Percentiles rank a stretch among this genome's conserved stretches.
Conservation (phyloP, 768 basidiomycete genomes). For the Lactarius tabidus region DNA sequence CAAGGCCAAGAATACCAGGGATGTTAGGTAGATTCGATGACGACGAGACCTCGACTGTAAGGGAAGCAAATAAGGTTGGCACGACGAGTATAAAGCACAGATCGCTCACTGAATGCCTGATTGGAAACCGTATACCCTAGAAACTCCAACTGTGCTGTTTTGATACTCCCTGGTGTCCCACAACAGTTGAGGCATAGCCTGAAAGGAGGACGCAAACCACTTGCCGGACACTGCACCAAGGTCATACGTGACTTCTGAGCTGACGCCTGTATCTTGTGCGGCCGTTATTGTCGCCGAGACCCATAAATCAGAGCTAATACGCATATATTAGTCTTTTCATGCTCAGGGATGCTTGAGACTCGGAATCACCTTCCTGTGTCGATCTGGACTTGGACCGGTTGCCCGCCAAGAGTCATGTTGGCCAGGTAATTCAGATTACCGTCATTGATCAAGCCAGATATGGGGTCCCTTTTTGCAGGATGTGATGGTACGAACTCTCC, state of each 20-base stretch:
- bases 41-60: slow-evolving; percentile 16
- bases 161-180: slow-evolving; percentile 29
- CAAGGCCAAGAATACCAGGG: slow-evolving; percentile 33
- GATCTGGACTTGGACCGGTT: slow-evolving; percentile 29
- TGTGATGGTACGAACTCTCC: slow-evolving; percentile 26
- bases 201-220: neutral
- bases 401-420: slow-evolving; percentile 32
- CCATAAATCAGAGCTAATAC: slow-evolving; percentile 32
- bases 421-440: slow-evolving; percentile 31
- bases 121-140: slow-evolving; percentile 29
- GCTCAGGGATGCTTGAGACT: neutral
- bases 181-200: neutral
- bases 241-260: slow-evolving; percentile 23
- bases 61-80: neutral
- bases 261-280: slow-evolving; percentile 26
- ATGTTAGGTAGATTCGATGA: slow-evolving; percentile 25
- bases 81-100: neutral
- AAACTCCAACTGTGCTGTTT: slow-evolving; percentile 30
- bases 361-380: slow-evolving; percentile 34
- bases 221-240: slow-evolving; percentile 1
- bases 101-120: slow-evolving; percentile 31
- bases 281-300: slow-evolving; percentile 29
- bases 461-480: neutral
- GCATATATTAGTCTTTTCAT: neutral
- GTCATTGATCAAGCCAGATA: slow-evolving; percentile 14